phyloP scores from a whole-genome alignment of 495 filamentous ascomycete genomes.

The Elaphomyces granulatus region DNA sequence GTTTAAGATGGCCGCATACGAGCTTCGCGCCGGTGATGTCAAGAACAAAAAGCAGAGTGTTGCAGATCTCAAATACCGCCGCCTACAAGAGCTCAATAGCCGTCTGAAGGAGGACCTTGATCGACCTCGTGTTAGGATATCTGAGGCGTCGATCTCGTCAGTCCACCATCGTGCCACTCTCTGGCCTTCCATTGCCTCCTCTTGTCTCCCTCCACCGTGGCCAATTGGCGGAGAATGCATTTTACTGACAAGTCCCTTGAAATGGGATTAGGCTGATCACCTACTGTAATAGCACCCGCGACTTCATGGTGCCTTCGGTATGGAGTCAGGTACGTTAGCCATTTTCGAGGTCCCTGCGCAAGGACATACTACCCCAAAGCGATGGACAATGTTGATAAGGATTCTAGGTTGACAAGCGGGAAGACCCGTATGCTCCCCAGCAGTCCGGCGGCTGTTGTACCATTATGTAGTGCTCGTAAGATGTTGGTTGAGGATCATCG shows the following conservation, averaged over 20 bases:
- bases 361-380: no score
- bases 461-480: conserved; percentile 65
- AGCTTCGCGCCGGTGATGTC: conserved; percentile 47
- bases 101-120: conserved; percentile 91
- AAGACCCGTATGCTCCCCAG: conserved; percentile 94
- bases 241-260: neutral
- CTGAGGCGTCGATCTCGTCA: conserved; percentile 85
- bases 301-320: conserved; percentile 96
- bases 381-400: conserved; percentile 2
- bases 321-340: conserved; percentile 90
- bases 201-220: conserved; percentile 9
- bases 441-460: conserved; percentile 81
- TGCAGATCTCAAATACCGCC: conserved; percentile 91
- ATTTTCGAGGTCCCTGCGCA: no score
- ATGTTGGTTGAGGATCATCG: no score
- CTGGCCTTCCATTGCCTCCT: conserved; percentile 4
- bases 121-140: conserved; percentile 85
- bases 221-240: neutral
- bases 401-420: conserved; percentile 63
- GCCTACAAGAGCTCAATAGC: conserved; percentile 90
- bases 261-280: conserved; percentile 60
- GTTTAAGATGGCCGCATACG: conserved; percentile 36
- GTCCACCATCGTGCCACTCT: conserved; percentile 15
- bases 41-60: conserved; percentile 99
- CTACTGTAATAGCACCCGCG: conserved; percentile 90